Percentiles rank a stretch among this genome's conserved stretches.
phyloP scores from a whole-genome alignment of 331 rosid genomes.

The Quercus tomentella region DNA sequence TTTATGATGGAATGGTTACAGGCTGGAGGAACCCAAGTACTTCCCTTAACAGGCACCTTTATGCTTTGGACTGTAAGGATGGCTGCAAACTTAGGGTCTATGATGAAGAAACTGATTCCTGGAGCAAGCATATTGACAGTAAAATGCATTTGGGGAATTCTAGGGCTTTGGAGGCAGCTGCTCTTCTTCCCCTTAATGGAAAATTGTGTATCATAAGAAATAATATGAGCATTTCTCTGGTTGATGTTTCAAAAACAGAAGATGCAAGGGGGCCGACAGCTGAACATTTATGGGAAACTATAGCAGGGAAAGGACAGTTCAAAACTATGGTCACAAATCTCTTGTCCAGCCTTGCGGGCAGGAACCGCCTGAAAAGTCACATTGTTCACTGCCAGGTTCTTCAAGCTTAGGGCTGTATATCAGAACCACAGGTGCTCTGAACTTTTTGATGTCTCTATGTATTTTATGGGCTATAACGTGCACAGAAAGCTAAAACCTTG shows the following conservation, averaged over 20 bases:
- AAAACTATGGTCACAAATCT: constrained; percentile 73
- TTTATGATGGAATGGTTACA: constrained; percentile 72
- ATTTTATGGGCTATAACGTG: constrained; percentile 5
- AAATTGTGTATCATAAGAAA: constrained; percentile 78
- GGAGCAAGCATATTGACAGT: constrained; percentile 78
- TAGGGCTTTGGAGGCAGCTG: constrained; percentile 76
- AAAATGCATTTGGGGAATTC: constrained; percentile 77
- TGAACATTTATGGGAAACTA: constrained; percentile 80
- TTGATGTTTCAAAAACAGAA: constrained; percentile 61
- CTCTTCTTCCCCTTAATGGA: constrained; percentile 74
- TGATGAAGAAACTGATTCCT: constrained; percentile 59
- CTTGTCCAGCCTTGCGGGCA: constrained; percentile 78
- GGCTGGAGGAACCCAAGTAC: constrained; percentile 87
- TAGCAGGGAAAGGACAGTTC: constrained; percentile 80
- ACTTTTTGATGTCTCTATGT: background rate
- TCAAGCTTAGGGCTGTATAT: constrained; percentile 50
- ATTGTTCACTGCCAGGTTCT: constrained; percentile 90
- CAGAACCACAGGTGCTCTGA: constrained; percentile 1
- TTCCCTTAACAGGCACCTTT: constrained; percentile 63
- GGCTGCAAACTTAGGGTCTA: constrained; percentile 79
- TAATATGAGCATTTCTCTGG: constrained; percentile 80
- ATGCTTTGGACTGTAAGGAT: constrained; percentile 85
- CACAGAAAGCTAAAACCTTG: constrained; percentile 12
- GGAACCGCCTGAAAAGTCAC: constrained; percentile 79
- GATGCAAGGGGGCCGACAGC: constrained; percentile 50